These are phyloP conservation scores for Tetrastigma voinierianum DNA, from an alignment of 164 flowering plant species.

Conservation along the genomic window DNA sequence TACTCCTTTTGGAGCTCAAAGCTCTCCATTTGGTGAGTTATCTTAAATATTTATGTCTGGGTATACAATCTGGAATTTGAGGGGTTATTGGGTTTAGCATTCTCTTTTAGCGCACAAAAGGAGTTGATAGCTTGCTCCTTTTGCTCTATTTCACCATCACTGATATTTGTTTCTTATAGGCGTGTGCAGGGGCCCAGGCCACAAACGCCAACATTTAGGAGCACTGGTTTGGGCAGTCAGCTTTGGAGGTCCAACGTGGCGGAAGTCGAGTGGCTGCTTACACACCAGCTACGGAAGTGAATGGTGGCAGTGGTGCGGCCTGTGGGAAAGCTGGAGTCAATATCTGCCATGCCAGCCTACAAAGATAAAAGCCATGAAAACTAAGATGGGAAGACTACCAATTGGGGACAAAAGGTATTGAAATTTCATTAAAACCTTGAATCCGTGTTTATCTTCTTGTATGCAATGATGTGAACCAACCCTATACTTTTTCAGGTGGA, in stretches of 20 bases:
- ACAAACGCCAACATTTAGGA: slow-evolving; percentile 70
- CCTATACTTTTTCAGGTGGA: slow-evolving; percentile 56
- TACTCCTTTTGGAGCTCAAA: slow-evolving; percentile 70
- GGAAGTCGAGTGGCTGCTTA: slow-evolving; percentile 79
- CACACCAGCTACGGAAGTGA: slow-evolving; percentile 65
- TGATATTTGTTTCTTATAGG: neutral
- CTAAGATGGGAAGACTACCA: slow-evolving; percentile 98
- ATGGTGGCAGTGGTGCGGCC: slow-evolving; percentile 45
- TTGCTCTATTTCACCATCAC: neutral
- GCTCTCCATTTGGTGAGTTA: slow-evolving; percentile 59
- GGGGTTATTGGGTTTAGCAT: no score
- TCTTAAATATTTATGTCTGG: neutral
- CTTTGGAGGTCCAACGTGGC: slow-evolving; percentile 72
- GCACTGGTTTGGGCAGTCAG: slow-evolving; percentile 59
- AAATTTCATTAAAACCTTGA: neutral
- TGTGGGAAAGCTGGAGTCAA: slow-evolving; percentile 84
- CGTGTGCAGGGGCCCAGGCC: slow-evolving; percentile 61
- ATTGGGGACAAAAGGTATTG: slow-evolving; percentile 80
- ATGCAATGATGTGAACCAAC: neutral
- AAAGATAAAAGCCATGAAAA: slow-evolving; percentile 97
- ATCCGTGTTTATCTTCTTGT: neutral
- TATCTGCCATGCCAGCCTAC: slow-evolving; percentile 91
- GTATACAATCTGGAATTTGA: neutral
- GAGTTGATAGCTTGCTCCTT: neutral
- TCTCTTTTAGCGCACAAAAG: neutral